A percentile compares a stretch with the other conserved stretches of the same genome.
Conservation (phyloP, 2,329 filamentous ascomycete genomes). For the Knufia petricola region DNA sequence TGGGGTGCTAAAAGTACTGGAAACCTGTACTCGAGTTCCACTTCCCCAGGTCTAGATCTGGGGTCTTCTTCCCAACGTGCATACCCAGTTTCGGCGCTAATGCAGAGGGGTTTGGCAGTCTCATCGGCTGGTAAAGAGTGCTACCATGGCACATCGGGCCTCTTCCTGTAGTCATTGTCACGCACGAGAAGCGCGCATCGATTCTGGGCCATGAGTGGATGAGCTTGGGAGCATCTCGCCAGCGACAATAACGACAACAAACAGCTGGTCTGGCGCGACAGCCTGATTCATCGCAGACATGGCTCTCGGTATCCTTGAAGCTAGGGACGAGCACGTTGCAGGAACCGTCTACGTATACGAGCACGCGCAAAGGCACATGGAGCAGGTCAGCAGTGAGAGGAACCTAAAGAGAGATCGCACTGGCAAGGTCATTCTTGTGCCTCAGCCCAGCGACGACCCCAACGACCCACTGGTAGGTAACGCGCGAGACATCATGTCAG, state of each 20-base stretch:
- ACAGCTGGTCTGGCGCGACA: not conserved
- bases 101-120: too few relatives aligned
- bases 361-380: conserved; percentile 16
- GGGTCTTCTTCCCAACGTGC: too few relatives aligned
- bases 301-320: conserved; percentile 22
- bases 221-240: not conserved
- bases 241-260: not conserved
- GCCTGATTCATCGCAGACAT: conserved; percentile 7
- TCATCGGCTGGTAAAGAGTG: too few relatives aligned
- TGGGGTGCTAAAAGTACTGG: too few relatives aligned
- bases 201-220: too few relatives aligned
- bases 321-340: conserved; percentile 18
- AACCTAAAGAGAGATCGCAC: conserved; percentile 63
- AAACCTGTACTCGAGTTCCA: too few relatives aligned
- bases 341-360: conserved; percentile 23
- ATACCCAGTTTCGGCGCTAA: too few relatives aligned
- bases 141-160: too few relatives aligned
- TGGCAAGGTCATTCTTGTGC: conserved; percentile 71
- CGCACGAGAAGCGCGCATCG: too few relatives aligned
- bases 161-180: too few relatives aligned
- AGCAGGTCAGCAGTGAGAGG: conserved; percentile 24
- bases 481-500: conserved; percentile 24
- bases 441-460: conserved; percentile 82
- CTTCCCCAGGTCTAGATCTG: too few relatives aligned
- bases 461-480: conserved; percentile 67